Base-by-base conservation (phyloP, 1,284 basidiomycete species). In the Fomitopsis pinicola region DNA sequence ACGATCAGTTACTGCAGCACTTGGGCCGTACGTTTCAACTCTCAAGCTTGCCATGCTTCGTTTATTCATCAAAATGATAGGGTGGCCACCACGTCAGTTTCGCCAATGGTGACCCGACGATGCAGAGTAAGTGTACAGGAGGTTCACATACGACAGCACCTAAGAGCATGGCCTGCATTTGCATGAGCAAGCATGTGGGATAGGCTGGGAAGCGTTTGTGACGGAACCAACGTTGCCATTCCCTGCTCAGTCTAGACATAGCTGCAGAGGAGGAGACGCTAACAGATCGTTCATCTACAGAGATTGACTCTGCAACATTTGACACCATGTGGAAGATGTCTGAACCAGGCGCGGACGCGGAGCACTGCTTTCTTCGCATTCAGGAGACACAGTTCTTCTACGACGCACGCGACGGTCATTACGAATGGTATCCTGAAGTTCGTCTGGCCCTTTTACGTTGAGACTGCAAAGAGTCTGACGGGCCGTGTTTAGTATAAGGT, bases 301-400 rank as follows among this genome's bases (percentile, higher is more conserved):
- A 76, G n/a, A 78, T 91, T 61, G 89, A 92, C 68, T 74, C 78
- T 60, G 86, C 86, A 60, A 92, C 91, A 0, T 92, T 93, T 73
- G 69, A 83, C n/a, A 78, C 74, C 3, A 84, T 93, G 80, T 92
- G 88, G 88, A 75, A 81, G 58, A 76, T 91, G 63, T 91, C 89
- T 2, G 80, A 77, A 7, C 80, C 82, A 0, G 83, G 81, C n/a
- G 75, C 76, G 36, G 75, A 75, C 12, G 79, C 82, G 0, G 82
- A 87, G 59, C 75, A 79, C 10, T 85, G 83, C 61, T 88, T 92
- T 74, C 73, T 87, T 59, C 82, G 88, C 54, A 71, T 87, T 4
- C 74, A 73, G 0, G 86, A 92, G 62, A 80, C 78, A 0, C 86
- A 90, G 67, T 87, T 83, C 69, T 83, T 82, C 66, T 74, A 73